Evolutionary conservation across 148 eudicot species (phyloP), one percentile per base, ranked within the genome.

Genomic region (Talinum fruticosum): DNA sequence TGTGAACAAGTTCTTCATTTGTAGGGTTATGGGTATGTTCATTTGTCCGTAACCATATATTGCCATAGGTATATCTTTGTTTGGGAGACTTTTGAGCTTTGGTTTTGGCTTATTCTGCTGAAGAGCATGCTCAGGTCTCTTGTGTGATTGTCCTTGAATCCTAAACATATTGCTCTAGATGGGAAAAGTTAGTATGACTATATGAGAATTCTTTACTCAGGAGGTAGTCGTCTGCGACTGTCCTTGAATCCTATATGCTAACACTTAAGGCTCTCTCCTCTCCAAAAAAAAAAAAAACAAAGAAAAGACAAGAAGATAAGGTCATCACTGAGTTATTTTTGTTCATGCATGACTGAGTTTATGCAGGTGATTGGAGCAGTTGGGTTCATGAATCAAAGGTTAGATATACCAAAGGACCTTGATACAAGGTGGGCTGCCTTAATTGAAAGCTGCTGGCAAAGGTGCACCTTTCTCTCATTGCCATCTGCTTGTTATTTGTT

Each of bases 341-440:
- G n/a, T n/a, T n/a, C n/a, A n/a, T n/a, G n/a, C 10, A 49, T 68
- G 12, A 45, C 72, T 71, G 65, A 5, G 77, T 72, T 57, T 36
- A 41, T 82, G 45, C 87, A 94, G 98, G 98, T 94, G 36, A 92
- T 92, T 79, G 98, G 97, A 78, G 95, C 92, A 24, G 98, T 94
- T 64, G 98, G 98, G 45, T 92, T 94, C 84, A 94, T 94, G 98
- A 86, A 94, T 79, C 94, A 92, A 79, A 90, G 92, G 81, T 79
- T 94, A 69, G 98, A 94, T 71, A 85, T 92, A 67, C 98, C 98
- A 21, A 79, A 85, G 75, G 93, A 94, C 66, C 78, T 92, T 54
- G 97, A 94, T 82, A 86, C 91, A 35, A 89, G 86, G 76, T 92
- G 95, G 95, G 86, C 85, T 49, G 75, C 91, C 69, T 80, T 94